Conservation (phyloP, 768 basidiomycete genomes). For the Rhodotorula sphaerocarpa region DNA sequence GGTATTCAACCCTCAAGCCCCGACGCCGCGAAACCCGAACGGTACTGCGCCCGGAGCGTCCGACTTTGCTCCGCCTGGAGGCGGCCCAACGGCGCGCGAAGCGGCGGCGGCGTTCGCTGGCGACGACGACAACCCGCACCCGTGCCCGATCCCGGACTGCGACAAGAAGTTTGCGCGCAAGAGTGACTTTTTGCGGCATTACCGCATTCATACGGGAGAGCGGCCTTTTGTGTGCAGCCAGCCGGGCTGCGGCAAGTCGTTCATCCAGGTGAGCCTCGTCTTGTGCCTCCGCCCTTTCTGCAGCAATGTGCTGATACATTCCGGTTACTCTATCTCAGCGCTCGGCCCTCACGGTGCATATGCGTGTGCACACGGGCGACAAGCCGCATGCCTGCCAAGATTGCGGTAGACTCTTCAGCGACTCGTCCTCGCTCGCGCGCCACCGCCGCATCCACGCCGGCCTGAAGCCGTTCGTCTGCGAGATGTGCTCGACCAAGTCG, state of each 20-base stretch:
- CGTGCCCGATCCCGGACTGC: slow-evolving; percentile 48
- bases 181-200: slow-evolving; percentile 75
- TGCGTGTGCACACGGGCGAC: slow-evolving; percentile 80
- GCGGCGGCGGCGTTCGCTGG: slow-evolving; percentile 25
- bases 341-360: slow-evolving; percentile 78
- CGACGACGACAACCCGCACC: slow-evolving; percentile 32
- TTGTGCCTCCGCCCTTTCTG: slow-evolving; percentile 11
- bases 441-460: slow-evolving; percentile 64
- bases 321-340: slow-evolving; percentile 52
- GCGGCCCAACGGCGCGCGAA: slow-evolving; percentile 28
- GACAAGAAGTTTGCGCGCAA: slow-evolving; percentile 71
- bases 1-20: slow-evolving; percentile 18
- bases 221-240: slow-evolving; percentile 70
- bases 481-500: slow-evolving; percentile 79
- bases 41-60: slow-evolving; percentile 26
- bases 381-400: slow-evolving; percentile 84
- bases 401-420: slow-evolving; percentile 76
- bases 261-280: slow-evolving; percentile 70
- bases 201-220: slow-evolving; percentile 84
- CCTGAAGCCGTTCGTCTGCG: slow-evolving; percentile 76
- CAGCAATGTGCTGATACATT: too few relatives aligned
- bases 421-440: slow-evolving; percentile 79
- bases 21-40: slow-evolving; percentile 32
- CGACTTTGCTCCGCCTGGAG: slow-evolving; percentile 23
- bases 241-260: slow-evolving; percentile 71